Conservation (phyloP, 208 protist genomes). For the Borovskyia barvae region DNA sequence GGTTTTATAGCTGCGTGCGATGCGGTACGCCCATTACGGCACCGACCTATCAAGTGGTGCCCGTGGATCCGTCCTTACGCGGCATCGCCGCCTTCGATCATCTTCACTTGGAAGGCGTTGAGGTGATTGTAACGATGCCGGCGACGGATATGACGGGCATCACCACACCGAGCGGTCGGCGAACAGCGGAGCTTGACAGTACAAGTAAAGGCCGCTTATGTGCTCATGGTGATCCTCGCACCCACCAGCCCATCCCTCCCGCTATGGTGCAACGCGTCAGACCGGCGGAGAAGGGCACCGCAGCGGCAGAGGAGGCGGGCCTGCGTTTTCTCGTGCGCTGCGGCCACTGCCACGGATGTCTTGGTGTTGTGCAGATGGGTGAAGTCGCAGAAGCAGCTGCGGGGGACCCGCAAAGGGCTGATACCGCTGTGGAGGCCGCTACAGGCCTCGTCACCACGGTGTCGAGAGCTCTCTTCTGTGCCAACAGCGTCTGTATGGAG, state of each 20-base stretch:
- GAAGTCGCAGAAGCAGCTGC: neutral
- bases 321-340: slow-evolving; percentile 51
- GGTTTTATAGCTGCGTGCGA: slow-evolving; percentile 79
- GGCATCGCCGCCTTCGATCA: slow-evolving; percentile 62
- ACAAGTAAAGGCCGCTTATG: too few relatives aligned
- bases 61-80: slow-evolving; percentile 16
- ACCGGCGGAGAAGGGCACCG: too few relatives aligned
- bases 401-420: neutral
- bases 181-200: too few relatives aligned
- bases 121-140: slow-evolving; percentile 40
- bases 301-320: neutral
- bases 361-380: slow-evolving; percentile 42
- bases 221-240: too few relatives aligned
- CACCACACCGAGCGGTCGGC: too few relatives aligned
- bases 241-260: too few relatives aligned
- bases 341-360: slow-evolving; percentile 53
- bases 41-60: slow-evolving; percentile 51
- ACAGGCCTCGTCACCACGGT: neutral
- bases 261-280: too few relatives aligned
- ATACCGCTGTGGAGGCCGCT: neutral
- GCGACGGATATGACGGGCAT: too few relatives aligned
- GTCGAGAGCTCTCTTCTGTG: slow-evolving; percentile 33
- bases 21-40: slow-evolving; percentile 58
- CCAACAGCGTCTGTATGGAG: slow-evolving; percentile 61
- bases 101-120: slow-evolving; percentile 31